Evolutionary conservation across 2,329 filamentous ascomycete genomes (phyloP), one percentile per base, ranked within the genome.

Genomic region (Tolypocladium amazonense): DNA sequence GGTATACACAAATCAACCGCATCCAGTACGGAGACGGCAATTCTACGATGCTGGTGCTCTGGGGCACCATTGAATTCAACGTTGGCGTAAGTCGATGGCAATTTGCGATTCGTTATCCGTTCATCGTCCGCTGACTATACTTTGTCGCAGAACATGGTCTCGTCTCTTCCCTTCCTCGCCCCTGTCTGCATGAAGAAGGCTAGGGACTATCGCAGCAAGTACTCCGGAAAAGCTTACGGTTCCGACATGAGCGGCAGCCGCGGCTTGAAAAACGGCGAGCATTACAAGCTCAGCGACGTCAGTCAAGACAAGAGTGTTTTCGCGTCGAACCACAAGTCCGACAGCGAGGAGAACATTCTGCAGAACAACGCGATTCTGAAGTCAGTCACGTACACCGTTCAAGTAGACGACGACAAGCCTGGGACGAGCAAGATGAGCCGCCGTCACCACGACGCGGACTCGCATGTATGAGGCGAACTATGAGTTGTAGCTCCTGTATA

Each of bases 21-120:
- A 80, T 83, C 45, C 76, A 78, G 20, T 69, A 71, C 15, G 78
- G 77, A 2, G 79, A 82, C 43, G 79, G 80, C 11, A 80, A 82
- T 64, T 82, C 81, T 0, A 83, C 81, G 5, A 79, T 81, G 76
- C 71, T 84, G 14, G 74, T 84, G 0, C 69, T 83, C 0, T 84
- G 81, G 81, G 81, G 81, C 5, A 79, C 77, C 2, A 79, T 84
- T 59, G 81, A 84, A 65, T 80, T 83, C 68, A 83, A 83, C 62
- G 76, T 83, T 37, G 81, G 81, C 14, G 80, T 82, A 74, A 66
- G 79, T 65, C 3, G 7, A 6, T 14, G 12, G 14, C 30, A 14
- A 23, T 12, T 23, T 23, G 50, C 30, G 7, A 11, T 33, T 30
- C 15, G n/a, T 12, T 45, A 47, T 12, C 11, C 30, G 20, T 39